Evolutionary conservation across 2,329 filamentous ascomycete genomes (phyloP).

Genomic region (Leptoxyphium fumago): DNA sequence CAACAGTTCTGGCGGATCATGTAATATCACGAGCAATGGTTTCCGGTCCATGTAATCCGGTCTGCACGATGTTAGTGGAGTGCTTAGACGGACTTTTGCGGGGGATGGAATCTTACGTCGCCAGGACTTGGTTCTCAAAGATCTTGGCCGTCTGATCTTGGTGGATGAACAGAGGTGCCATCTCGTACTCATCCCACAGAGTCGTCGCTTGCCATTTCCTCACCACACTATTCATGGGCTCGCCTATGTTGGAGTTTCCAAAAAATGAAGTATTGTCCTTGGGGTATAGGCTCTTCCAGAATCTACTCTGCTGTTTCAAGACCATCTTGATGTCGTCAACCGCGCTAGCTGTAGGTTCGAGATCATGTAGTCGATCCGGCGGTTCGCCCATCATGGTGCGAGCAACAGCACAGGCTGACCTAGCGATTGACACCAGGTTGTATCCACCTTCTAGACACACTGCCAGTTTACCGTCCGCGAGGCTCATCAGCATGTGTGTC

Average conservation of each 20-base stretch:
- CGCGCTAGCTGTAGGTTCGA: conserved; percentile 35
- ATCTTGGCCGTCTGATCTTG: conserved; percentile 56
- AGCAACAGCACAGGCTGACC: conserved; percentile 81
- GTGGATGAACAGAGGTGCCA: conserved; percentile 70
- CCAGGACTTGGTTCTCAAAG: conserved; percentile 75
- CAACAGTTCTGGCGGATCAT: conserved; percentile 45
- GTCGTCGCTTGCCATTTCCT: conserved; percentile 59
- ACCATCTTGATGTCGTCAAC: conserved; percentile 44
- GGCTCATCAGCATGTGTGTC: conserved; percentile 97
- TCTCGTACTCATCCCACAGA: conserved; percentile 56
- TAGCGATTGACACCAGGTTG: conserved; percentile 82
- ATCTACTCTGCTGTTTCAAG: conserved; percentile 44
- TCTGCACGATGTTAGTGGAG: conserved; percentile 22
- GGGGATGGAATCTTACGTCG: conserved; percentile 39
- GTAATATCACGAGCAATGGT: conserved; percentile 70
- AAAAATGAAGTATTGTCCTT: conserved; percentile 29
- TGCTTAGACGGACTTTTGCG: background rate
- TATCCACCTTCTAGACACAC: conserved; percentile 95
- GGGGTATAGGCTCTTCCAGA: conserved; percentile 80
- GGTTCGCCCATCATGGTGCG: conserved; percentile 91
- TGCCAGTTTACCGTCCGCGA: conserved; percentile 76
- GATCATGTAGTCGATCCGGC: conserved; percentile 43
- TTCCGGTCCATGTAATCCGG: conserved; percentile 50
- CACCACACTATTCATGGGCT: conserved; percentile 65
- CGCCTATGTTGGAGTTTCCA: conserved; percentile 27